Base-by-base conservation (phyloP, 2,329 filamentous ascomycete species). In the Alternaria solani region DNA sequence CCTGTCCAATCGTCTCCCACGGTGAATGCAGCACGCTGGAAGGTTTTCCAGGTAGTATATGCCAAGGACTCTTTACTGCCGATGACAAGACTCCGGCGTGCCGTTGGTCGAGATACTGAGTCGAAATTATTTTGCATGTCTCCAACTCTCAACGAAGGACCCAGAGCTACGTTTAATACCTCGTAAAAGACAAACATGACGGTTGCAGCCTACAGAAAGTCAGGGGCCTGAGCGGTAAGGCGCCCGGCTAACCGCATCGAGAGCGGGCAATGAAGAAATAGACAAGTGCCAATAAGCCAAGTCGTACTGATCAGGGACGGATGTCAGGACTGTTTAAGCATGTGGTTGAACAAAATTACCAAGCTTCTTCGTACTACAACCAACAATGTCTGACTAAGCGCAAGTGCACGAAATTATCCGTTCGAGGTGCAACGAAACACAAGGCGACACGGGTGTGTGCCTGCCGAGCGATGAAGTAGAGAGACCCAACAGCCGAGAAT, bases 201-300 rank as follows among this genome's bases (percentile, higher is more conserved):
- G 14, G 42, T 47, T 47, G 55, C 30, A 58, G 41, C 55, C 49
- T 58, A 14, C 16, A 12, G 41, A 41, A 12, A 28, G 28, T 47
- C 49, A 55, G 26, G 34, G 26, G 49, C 11, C 43, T 41, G 46
- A 11, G 46, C 46, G 32, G 46, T 42, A 41, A 58, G 55, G 49
- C 55, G 34, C 23, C 25, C 34, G 42, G 16, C 55, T 58, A 58
- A 54, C 49, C 44, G 8, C 20, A 47, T 58, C 25, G 11, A 43
- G 55, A 2, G 5, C 46, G 20, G 34, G 23, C 16, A 7, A 49
- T 38, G 32, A 49, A 49, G 32, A 49, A 48, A 4, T 11, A 26
- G 49, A 2, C 42, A 54, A 44, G 49, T 36, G 55, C 47, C 55
- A 51, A 52, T 36, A 57, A 44, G 46, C 30, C 5, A 11, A 20